Base-by-base conservation (phyloP, 2,329 filamentous ascomycete species). In the Teratosphaeria epicoccoides region DNA sequence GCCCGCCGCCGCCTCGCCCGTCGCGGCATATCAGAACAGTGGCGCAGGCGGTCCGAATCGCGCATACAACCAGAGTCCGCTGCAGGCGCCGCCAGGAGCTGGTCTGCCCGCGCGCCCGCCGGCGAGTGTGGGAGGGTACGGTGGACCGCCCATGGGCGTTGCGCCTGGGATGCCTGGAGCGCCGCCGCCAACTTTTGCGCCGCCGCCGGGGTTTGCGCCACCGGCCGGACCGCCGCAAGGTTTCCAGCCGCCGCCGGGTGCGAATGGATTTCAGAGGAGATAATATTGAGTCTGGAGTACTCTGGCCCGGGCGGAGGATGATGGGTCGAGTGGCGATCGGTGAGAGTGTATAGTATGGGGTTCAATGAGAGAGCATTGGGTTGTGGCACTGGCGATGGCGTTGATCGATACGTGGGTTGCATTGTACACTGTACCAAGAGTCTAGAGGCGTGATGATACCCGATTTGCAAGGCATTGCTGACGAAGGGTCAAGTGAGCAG, bases 61-160 rank as follows among this genome's bases (percentile, higher is more conserved):
- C 57, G 65, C 63, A 23, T 62, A 59, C 54, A 61, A 60, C 24
- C 68, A 66, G 55, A 64, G 73, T 51, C 75, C 81, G 25, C 76
- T 83, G 12, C 76, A 79, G 12, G 79, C 81, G 46, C 79, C 82
- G 28, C 77, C 79, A 12, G 72, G 77, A 6, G 76, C 78, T 14
- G 80, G 81, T 12, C 66, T 83, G 24, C 84, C 85, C 37, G 82
- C 84, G 52, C 74, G 84, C 37, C 85, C 85, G n/a, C 85, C 85
- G 3, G 82, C 82, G 17, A 81, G 76, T 14, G 80, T 84, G 61
- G 81, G 73, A 47, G 82, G 82, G 1, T 86, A 85, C 63, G 84
- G 83, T 43, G 84, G 84, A 9, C 83, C 79, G 12, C 75, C 78
- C 49, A 77, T 76, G 60, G 33, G 33, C 20, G 33, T 40, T 5